Percentiles rank a stretch among this genome's conserved stretches.
Evolutionary conservation across 305 asterid species (phyloP).

Genomic region (Striga hermonthica): DNA sequence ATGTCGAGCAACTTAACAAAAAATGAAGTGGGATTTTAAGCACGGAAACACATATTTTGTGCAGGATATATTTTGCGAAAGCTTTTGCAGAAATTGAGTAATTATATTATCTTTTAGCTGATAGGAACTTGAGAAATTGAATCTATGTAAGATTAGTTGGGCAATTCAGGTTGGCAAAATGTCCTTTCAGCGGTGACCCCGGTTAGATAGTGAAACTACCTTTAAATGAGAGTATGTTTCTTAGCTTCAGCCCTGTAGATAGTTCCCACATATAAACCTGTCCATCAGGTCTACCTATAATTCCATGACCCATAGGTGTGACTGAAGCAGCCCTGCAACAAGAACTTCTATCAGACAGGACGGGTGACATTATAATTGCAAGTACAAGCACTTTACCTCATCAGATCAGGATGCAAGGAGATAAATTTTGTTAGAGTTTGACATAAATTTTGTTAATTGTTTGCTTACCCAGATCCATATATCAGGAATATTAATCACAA

Average conservation of each 20-base stretch:
- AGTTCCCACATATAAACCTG: conserved; percentile 76
- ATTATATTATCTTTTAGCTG: neutral
- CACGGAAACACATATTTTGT: neutral
- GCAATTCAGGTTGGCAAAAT: neutral
- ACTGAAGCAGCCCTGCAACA: conserved; percentile 59
- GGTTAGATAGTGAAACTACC: conserved; percentile 41
- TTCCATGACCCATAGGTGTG: conserved; percentile 65
- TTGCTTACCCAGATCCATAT: too few species aligned
- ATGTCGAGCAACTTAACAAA: conserved; percentile 4
- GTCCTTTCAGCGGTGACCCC: neutral
- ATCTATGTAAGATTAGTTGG: neutral
- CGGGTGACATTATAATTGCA: neutral
- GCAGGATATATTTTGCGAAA: neutral
- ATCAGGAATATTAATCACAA: too few species aligned
- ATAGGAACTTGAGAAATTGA: neutral
- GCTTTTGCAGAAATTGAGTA: neutral
- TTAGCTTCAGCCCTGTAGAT: conserved; percentile 66
- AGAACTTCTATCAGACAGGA: conserved; percentile 29
- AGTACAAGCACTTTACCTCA: neutral
- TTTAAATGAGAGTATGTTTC: conserved; percentile 57
- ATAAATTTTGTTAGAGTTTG: too few species aligned
- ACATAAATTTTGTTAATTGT: too few species aligned
- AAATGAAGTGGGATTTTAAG: neutral
- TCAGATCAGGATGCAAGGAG: too few species aligned
- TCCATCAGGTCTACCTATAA: conserved; percentile 74